Conservation (phyloP, 352 stramenopile species). For the Globisporangium megalacanthum region DNA sequence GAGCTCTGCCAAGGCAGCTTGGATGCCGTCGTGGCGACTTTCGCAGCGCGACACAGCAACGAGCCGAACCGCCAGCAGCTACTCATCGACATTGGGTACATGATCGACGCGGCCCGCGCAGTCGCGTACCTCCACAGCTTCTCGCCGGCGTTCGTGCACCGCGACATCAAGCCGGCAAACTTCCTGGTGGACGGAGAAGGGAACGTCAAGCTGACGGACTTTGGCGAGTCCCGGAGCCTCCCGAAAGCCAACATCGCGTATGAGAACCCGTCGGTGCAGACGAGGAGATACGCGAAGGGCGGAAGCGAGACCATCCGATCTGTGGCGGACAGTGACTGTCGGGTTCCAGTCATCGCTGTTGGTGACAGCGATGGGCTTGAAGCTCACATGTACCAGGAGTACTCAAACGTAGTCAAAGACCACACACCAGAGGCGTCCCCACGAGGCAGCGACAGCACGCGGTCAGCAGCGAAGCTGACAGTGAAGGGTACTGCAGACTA, state of each 20-base stretch:
- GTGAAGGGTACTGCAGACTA: conserved; percentile 37
- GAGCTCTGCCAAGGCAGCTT: conserved; percentile 49
- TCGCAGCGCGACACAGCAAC: conserved; percentile 8
- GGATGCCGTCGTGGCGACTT: conserved; percentile 13
- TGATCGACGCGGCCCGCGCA: conserved; percentile 36
- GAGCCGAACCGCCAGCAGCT: conserved; percentile 19
- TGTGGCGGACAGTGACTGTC: neutral
- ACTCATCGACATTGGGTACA: conserved; percentile 31
- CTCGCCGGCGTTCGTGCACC: conserved; percentile 41
- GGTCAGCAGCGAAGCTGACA: conserved; percentile 1
- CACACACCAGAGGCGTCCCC: neutral
- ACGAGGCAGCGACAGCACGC: neutral
- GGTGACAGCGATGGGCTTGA: conserved; percentile 5
- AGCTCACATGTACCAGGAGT: conserved; percentile 10
- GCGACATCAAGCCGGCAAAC: conserved; percentile 55
- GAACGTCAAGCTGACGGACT: conserved; percentile 21
- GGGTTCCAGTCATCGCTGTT: neutral
- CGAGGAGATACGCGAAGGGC: neutral
- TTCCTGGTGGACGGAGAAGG: conserved; percentile 33
- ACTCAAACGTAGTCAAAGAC: conserved; percentile 9
- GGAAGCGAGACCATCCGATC: neutral
- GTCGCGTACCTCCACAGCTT: conserved; percentile 50
- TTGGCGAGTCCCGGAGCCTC: conserved; percentile 24
- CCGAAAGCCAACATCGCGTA: conserved; percentile 13
- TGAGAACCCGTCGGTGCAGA: conserved; percentile 1